Base-by-base conservation (phyloP, 106 monocot species). In the Acanthochlamys bracteata region DNA sequence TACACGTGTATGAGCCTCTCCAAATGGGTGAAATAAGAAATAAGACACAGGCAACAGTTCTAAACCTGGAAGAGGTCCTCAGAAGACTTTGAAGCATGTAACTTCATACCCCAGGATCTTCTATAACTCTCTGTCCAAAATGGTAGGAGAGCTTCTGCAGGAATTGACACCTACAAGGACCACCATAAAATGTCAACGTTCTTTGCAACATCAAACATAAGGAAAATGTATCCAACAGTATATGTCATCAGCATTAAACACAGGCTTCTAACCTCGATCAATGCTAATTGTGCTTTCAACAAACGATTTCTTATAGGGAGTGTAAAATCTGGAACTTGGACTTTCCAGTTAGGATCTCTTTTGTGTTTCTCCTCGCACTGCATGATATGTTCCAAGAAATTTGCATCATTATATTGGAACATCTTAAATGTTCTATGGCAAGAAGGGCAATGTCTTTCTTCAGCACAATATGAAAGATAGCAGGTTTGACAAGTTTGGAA, bases 71-170 rank as follows among this genome's bases (percentile, higher is more conserved):
- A 77, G 27, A 99, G 63, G 10, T 92, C 89, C 45, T 86, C 85
- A 17, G 85, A 49, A 39, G 88, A 85, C 64, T 83, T 73, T 7
- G 92, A 74, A 25, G 81, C 79, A 41, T 83, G 78, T 71, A 99
- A 69, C 79, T 89, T 92, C 45, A 79, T 59, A 60, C 81, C 83
- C 98, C 92, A 99, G 25, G 88, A 89, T 74, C 82, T 92, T 27
- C 98, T 65, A 76, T 82, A 89, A 8, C 76, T 73, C 10, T 92
- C 92, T 2, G 92, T 85, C 98, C 98, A 99, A 65, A 77, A 83
- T 42, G 78, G 59, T 65, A 85, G 83, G 79, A 99, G 88, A 65
- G 98, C 88, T 67, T 92, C 92, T 22, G 59, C 67, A 57, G 98
- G 98, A 75, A 99, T 73, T 2, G 86, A 92, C 11, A 73, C 98